Evolutionary conservation across 805 yeast species (phyloP), one percentile per base, ranked within the genome.

Genomic region (Hanseniaspora jakobsenii): DNA sequence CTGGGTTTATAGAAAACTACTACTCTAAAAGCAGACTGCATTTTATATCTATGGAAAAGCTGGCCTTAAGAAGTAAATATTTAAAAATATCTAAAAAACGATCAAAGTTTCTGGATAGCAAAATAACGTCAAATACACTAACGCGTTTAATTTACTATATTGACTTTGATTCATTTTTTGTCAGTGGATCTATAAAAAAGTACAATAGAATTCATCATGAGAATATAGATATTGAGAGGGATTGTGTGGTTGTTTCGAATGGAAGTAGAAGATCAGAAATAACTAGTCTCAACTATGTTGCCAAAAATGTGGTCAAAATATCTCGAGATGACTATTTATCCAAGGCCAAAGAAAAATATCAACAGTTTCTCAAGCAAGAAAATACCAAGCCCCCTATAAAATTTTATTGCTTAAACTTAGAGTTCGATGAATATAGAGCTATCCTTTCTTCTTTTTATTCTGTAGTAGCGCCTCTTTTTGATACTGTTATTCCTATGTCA

Each of bases 221-320:
- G 21, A n/a, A 16, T 6, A 21, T 10, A 14, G 28, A 32, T 9
- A 5, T 23, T 19, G 6, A 3, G 6, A 48, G 64, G 52, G 60
- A 79, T 69, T 65, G 79, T 56, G 60, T 89, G 61, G 64, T 94
- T 66, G 66, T 77, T 1, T 69, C 78, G 35, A 69, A 72, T 52
- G 75, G 74, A 18, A 59, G 62, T 3, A 60, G 61, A 28, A 54
- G 53, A 35, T 57, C 96, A 0, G 97, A 89, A 58, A 67, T 91
- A 12, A 91, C 97, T 0, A 81, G 94, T 48, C 86, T 96, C 56
- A 91, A 91, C 58, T 91, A 91, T 57, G 77, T 69, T 3, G 95
- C 96, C 0, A 67, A 98, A 22, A n/a, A 38, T 23, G 56, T 65
- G n/a, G 66, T 52, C 47, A 97, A 97, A 0, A 78, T 89, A 4